Evolutionary conservation across 2,329 filamentous ascomycete species (phyloP), one percentile per base, ranked within the genome.

Genomic region (Beauveria sp.): DNA sequence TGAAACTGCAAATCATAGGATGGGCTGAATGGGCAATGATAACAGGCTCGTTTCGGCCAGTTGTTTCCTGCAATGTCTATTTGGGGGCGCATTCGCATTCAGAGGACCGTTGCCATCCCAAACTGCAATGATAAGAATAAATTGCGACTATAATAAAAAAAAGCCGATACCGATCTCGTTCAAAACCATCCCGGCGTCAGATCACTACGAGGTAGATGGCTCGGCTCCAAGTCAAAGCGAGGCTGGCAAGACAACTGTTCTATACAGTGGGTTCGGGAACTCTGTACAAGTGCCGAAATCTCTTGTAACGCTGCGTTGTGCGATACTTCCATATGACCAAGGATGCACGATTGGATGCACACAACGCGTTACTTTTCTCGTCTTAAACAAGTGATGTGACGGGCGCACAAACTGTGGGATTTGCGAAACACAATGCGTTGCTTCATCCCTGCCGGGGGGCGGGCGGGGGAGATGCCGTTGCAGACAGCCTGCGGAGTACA

Each of bases 391-490:
- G n/a, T 34, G n/a, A 52, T 40, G 26, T 51, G 53, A 31, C 18
- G 24, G 24, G n/a, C 20, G 53, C 18, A 40, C 53, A 56, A 56
- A 26, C 53, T 55, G 20, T 24, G 26, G 53, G 53, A 56, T 48
- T 46, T 56, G 18, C 53, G 53, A 56, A 56, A 56, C 53, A 45
- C 40, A 56, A 46, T 42, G 53, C 42, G 22, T 48, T 48, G 50
- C 50, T 4, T 46, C 26, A 56, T 56, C 42, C 42, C 26, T 56
- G 42, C 12, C 7, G 18, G 24, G 53, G 26, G 10, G 12, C 31
- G 31, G 34, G 34, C 34, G 34, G 34, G 18, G 50, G 50, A 20
- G n/a, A 40, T 40, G 31, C 50, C 31, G 50, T 14, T 40, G n/a
- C n/a, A 22, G 31, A 40, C 12, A 38, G 14, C 34, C 34, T 38